Evolutionary conservation across 257 asterid species (phyloP).

Genomic region (Leonotis leonurus): DNA sequence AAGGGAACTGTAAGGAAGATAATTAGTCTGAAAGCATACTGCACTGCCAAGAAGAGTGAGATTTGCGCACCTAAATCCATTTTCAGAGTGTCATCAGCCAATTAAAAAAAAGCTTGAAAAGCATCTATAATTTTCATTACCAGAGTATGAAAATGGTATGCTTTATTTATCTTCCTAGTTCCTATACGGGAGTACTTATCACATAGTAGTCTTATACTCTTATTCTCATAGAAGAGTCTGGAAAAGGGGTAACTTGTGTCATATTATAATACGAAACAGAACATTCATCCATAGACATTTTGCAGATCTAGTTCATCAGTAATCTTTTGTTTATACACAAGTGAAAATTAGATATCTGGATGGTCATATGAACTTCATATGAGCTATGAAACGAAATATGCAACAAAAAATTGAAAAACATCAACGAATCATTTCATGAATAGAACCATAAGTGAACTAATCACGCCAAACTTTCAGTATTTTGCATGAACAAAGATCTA

Average conservation of each 20-base stretch:
- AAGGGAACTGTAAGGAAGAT: background rate
- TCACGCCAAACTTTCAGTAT: background rate
- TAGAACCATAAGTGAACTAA: conserved; percentile 3
- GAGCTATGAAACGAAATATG: background rate
- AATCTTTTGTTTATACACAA: background rate
- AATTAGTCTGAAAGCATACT: background rate
- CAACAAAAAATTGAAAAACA: background rate
- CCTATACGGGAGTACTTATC: too few relatives aligned
- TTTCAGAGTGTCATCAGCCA: too few relatives aligned
- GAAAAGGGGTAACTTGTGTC: background rate
- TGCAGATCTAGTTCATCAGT: conserved; percentile 10
- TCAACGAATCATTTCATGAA: conserved; percentile 1
- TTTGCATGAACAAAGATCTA: conserved; percentile 3
- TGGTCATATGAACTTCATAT: background rate
- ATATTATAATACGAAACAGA: background rate
- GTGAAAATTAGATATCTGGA: background rate
- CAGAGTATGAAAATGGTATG: background rate
- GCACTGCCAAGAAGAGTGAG: background rate
- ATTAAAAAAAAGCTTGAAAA: too few relatives aligned
- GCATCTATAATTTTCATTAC: background rate
- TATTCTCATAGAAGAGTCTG: too few relatives aligned
- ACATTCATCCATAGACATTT: background rate
- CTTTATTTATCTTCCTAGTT: background rate
- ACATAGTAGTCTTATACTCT: too few relatives aligned
- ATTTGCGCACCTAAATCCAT: background rate